Conservation (phyloP, 768 basidiomycete species). For the Suillus tomentosus region DNA sequence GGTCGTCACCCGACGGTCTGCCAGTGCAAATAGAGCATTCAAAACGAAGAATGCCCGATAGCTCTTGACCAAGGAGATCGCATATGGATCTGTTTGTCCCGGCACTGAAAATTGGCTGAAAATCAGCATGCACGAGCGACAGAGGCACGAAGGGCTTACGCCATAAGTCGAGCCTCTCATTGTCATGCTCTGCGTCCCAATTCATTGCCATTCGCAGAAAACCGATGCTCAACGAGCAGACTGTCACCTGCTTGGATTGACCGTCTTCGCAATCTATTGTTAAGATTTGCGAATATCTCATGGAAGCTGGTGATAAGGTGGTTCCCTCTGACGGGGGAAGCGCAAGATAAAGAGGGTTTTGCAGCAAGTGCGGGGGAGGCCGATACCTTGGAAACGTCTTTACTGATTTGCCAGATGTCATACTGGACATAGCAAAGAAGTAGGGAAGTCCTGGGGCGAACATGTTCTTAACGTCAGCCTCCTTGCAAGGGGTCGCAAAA, state of each 20-base stretch:
- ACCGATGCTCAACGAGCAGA: neutral
- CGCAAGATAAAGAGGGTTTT: neutral
- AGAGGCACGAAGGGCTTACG: neutral
- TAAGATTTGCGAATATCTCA: neutral
- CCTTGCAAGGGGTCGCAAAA: slow-evolving; percentile 8
- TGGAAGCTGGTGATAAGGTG: neutral
- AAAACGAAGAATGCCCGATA: slow-evolving; percentile 14
- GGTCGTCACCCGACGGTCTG: slow-evolving; percentile 6
- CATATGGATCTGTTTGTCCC: slow-evolving; percentile 22
- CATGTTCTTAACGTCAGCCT: slow-evolving; percentile 23
- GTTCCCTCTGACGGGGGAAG: neutral
- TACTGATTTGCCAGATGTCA: slow-evolving; percentile 22
- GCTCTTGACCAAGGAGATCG: slow-evolving; percentile 21
- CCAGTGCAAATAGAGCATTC: slow-evolving; percentile 15
- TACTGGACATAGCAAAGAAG: slow-evolving; percentile 23
- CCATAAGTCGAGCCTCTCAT: neutral
- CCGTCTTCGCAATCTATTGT: slow-evolving; percentile 1
- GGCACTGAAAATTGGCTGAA: slow-evolving; percentile 13
- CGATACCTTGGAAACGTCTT: slow-evolving; percentile 28
- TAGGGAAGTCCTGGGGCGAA: slow-evolving; percentile 27
- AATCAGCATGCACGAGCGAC: neutral
- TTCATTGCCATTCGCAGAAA: slow-evolving; percentile 2
- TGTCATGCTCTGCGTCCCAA: neutral
- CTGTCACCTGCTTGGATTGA: neutral
- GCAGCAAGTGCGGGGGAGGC: neutral